phyloP scores from a whole-genome alignment of 306 rosid species.

The Acacia confusa region DNA sequence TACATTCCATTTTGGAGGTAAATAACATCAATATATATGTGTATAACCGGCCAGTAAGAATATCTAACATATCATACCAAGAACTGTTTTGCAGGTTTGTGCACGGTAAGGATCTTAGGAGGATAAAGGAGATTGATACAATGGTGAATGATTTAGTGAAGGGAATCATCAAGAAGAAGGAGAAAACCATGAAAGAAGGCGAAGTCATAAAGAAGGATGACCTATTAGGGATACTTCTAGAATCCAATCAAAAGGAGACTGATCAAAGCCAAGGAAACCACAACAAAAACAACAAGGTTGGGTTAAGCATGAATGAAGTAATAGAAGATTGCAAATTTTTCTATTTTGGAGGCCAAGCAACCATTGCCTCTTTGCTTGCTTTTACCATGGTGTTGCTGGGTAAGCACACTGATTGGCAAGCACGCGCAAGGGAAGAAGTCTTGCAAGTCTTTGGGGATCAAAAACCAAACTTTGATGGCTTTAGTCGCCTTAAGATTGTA shows the following conservation, averaged over 20 bases:
- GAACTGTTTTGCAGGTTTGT: background rate
- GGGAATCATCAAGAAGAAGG: constrained; percentile 32
- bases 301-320: constrained; percentile 25
- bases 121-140: background rate
- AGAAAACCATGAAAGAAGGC: constrained; percentile 16
- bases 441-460: too few species aligned
- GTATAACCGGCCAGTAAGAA: too few species aligned
- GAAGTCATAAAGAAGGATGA: too few species aligned
- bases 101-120: background rate
- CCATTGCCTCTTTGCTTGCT: constrained; percentile 19
- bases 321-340: constrained; percentile 34
- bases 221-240: background rate
- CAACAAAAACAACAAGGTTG: background rate
- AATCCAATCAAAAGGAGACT: background rate
- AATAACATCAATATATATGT: too few species aligned
- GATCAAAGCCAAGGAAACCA: too few species aligned
- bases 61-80: too few species aligned
- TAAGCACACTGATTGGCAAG: background rate
- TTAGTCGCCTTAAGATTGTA: too few species aligned
- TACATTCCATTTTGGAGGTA: too few species aligned
- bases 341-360: constrained; percentile 52
- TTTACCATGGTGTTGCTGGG: constrained; percentile 38
- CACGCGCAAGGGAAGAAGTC: too few species aligned
- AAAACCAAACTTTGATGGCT: too few species aligned
- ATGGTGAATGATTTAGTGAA: background rate